A percentile compares a stretch with the other conserved stretches of the same genome.
Evolutionary conservation across 768 basidiomycete genomes (phyloP).

Genomic region (Naematelia encephala): DNA sequence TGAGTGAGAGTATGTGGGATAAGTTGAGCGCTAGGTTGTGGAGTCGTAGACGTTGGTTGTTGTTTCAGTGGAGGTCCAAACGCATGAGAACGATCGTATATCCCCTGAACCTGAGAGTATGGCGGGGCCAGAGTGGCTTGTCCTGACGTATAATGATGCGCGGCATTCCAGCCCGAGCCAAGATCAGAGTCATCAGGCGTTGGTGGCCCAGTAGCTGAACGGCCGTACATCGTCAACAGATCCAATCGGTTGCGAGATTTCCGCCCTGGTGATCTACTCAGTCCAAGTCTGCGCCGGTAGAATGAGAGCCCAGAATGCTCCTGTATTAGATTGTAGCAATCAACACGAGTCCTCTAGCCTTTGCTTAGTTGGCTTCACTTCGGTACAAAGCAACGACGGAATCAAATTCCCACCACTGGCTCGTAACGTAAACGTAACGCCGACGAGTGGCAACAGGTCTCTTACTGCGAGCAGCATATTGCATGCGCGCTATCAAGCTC

Average conservation of each 20-base stretch:
- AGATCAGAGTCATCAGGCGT: conserved; percentile 9
- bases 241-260: too few relatives aligned
- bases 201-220: conserved; percentile 5
- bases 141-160: not conserved
- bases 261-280: too few relatives aligned
- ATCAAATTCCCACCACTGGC: not conserved
- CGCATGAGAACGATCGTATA: not conserved
- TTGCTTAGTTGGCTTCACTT: not conserved
- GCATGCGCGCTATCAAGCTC: not conserved
- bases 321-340: not conserved
- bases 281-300: not conserved
- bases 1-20: conserved; percentile 44
- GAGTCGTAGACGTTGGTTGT: not conserved
- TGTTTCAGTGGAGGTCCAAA: not conserved
- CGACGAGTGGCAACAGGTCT: not conserved
- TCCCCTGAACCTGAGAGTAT: not conserved
- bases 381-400: not conserved
- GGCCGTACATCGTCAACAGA: not conserved
- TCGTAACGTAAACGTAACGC: not conserved
- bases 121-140: not conserved
- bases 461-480: not conserved
- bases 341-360: not conserved
- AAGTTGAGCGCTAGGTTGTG: conserved; percentile 3
- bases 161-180: not conserved
- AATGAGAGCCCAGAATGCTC: not conserved